Base-by-base conservation (phyloP, 2,329 filamentous ascomycete genomes). In the Penicillium vulpinum region DNA sequence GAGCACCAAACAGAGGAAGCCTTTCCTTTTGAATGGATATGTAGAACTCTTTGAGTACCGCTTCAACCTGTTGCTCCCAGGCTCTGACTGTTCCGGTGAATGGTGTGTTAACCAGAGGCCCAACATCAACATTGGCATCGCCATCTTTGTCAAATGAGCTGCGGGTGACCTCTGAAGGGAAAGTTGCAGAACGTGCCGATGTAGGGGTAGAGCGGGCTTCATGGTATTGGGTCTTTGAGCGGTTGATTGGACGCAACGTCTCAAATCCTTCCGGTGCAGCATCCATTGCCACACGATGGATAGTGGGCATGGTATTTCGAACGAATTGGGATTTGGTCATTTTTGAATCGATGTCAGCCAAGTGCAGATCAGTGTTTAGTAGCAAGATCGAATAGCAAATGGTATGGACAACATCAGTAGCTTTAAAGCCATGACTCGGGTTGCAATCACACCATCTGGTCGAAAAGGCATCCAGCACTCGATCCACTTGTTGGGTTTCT, bases 321-420 rank as follows among this genome's bases (percentile, higher is more conserved):
- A 99, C 85, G 69, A 97, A 99, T 69, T 97, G 93, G 61, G 83
- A 88, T 54, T 90, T 86, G 1, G 93, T 97, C 94, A 99, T 99
- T 78, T 96, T 96, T 67, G 90, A 87, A 60, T 96, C 92, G 65
- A 97, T 96, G 70, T 97, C 92, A 57, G 93, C 94, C 69, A 97
- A 76, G 69, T 99, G 93, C 54, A 99, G 80, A 78, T 99, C 94
- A 33, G 94, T 99, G 69, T 99, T 99, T 61, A 99, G 83, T 11
- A 99, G 82, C 70, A 99, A 88, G 62, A 99, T 86, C 1, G 94
- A 97, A 75, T 97, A 99, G 76, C 91, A 95, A 62, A 97, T 95
- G 24, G 92, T 97, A 73, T 99, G 93, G 18, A 99, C 92, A 46
- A 97, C 89, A 77, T 97, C 91, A 64, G 82, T 85, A 54, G 89